Conservation (phyloP, 768 basidiomycete species). For the Aureoboletus auriporus region DNA sequence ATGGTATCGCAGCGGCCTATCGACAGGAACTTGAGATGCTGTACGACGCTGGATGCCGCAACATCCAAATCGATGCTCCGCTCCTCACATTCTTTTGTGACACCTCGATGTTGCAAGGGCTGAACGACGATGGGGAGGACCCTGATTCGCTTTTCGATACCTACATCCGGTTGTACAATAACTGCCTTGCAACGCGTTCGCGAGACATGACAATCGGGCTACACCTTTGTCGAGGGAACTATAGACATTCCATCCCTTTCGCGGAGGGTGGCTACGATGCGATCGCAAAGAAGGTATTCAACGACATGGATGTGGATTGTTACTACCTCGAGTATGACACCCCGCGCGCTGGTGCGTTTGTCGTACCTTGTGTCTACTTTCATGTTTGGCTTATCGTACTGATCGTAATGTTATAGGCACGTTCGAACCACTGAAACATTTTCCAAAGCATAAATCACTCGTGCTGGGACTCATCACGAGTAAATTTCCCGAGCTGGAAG, state of each 20-base stretch:
- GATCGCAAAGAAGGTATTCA: slow-evolving; percentile 44
- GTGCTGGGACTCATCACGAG: slow-evolving; percentile 44
- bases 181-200: slow-evolving; percentile 34
- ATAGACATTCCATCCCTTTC: slow-evolving; percentile 34
- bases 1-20: slow-evolving; percentile 45
- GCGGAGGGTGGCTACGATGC: slow-evolving; percentile 43
- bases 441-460: slow-evolving; percentile 36
- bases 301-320: slow-evolving; percentile 38
- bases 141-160: slow-evolving; percentile 61
- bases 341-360: slow-evolving; percentile 36
- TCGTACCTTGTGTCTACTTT: not conserved
- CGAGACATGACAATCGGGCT: slow-evolving; percentile 38
- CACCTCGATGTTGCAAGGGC: slow-evolving; percentile 48
- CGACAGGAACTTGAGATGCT: slow-evolving; percentile 41
- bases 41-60: slow-evolving; percentile 40
- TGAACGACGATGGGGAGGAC: slow-evolving; percentile 59
- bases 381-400: not conserved
- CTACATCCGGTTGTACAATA: slow-evolving; percentile 42
- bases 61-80: slow-evolving; percentile 47
- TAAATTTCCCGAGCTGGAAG: slow-evolving; percentile 42
- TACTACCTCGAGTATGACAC: slow-evolving; percentile 50
- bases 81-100: slow-evolving; percentile 64
- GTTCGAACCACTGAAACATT: slow-evolving; percentile 29
- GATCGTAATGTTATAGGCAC: slow-evolving; percentile 9
- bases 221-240: slow-evolving; percentile 42